Evolutionary conservation across 371 early-diverging fungal genomes (phyloP), one percentile per base, ranked within the genome.

Genomic region (Mortierella sp.): DNA sequence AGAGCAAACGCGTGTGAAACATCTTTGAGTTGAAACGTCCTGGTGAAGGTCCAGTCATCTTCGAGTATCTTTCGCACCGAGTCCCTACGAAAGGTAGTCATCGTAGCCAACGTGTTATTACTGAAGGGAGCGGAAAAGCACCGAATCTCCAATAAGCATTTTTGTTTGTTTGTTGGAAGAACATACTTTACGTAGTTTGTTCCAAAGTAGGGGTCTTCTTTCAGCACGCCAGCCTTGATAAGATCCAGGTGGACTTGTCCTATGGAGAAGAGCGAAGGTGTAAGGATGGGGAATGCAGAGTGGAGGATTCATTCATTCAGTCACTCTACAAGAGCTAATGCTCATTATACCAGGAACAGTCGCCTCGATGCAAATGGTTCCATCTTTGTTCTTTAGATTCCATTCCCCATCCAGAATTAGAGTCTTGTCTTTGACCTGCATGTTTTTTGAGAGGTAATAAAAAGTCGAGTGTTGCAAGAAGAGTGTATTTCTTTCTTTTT

Each of bases 211-310:
- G 58, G 66, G 43, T 77, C 65, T 2, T 72, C 55, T 14, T 60
- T 15, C 14, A 77, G 46, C 6, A 68, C 15, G 2, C 64, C 65
- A 7, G 72, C 64, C 3, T 55, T 56, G 11, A 77, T 60, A 37
- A 77, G 60, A 25, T 64, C 79, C 21, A 72, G 16, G 52, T 77
- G 79, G 15, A 62, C 79, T 26, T 77, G 79, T 11, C 79, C 79
- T 77, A 16, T 26, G 18, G 19, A 14, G 25, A 37, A 18, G 28
- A 51, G 4, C 5, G 16, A 2, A 44, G 15, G 29, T 57, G 30
- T 18, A 15, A 52, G 6, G 23, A 28, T 25, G 47, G 12, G 12
- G 30, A 47, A 15, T 52, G n/a, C 12, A 14, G 15, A 21, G 21
- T 26, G 14, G 21, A 53, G 26, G 7, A 21, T n/a, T 12, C 26